These are phyloP conservation scores for Brassica juncea DNA, from an alignment of 345 rosid genomes.

Conservation along the genomic window DNA sequence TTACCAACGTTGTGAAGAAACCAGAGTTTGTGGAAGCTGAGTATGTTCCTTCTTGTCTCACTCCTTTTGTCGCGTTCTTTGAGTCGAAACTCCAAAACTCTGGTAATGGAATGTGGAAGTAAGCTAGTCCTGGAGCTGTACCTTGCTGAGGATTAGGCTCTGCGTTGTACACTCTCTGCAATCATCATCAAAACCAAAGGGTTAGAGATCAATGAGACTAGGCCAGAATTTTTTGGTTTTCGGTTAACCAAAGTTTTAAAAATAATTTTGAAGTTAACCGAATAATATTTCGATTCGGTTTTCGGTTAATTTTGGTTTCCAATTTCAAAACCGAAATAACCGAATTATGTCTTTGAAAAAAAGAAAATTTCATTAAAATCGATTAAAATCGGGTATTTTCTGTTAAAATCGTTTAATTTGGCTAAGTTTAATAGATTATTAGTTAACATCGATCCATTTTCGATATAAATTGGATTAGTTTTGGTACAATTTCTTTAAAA, in stretches of 20 bases:
- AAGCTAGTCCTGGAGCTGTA: slow-evolving; percentile 83
- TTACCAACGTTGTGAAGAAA: slow-evolving; percentile 77
- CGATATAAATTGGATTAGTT: neutral
- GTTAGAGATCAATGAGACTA: neutral
- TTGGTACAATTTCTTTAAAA: neutral
- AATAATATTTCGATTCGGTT: neutral
- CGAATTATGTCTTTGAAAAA: too few species aligned
- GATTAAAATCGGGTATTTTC: too few species aligned
- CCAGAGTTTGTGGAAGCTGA: slow-evolving; percentile 81
- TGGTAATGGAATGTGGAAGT: slow-evolving; percentile 94
- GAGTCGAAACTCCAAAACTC: slow-evolving; percentile 67
- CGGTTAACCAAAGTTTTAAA: neutral
- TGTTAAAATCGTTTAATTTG: neutral
- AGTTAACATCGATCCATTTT: neutral
- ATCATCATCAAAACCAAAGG: neutral
- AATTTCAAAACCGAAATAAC: neutral
- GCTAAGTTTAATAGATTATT: neutral
- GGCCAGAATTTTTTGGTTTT: neutral
- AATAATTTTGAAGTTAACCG: neutral
- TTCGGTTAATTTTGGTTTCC: neutral
- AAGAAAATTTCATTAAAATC: neutral
- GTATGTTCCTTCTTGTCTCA: slow-evolving; percentile 68
- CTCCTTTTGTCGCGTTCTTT: slow-evolving; percentile 62
- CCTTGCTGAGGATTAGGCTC: slow-evolving; percentile 58
- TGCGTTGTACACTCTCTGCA: slow-evolving; percentile 61